Conservation (phyloP, 2,329 filamentous ascomycete species). For the Hymenoscyphus albidus region DNA sequence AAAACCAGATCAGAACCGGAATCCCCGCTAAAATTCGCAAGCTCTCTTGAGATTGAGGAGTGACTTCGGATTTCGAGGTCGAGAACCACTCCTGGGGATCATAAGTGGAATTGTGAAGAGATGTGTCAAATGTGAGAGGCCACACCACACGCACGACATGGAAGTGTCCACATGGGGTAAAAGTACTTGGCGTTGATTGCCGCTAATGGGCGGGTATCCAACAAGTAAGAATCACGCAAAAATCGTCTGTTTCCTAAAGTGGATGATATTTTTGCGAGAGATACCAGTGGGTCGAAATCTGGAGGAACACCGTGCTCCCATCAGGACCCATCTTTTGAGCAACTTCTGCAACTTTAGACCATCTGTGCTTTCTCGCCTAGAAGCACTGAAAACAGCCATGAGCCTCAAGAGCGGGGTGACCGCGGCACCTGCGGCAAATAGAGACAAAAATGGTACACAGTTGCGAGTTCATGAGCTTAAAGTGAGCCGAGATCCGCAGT, state of each 20-base stretch:
- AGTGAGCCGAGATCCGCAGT: slow-evolving; percentile 1
- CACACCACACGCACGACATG: background rate
- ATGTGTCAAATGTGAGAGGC: background rate
- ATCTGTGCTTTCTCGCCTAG: background rate
- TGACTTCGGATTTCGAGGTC: background rate
- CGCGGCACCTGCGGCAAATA: background rate
- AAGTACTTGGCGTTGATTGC: background rate
- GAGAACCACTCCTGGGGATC: background rate
- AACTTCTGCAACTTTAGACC: too few species aligned
- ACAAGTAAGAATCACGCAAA: background rate
- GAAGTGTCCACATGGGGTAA: background rate
- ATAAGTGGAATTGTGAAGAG: background rate
- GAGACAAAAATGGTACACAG: background rate
- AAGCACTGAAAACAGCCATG: background rate
- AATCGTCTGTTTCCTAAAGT: background rate
- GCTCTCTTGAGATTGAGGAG: background rate
- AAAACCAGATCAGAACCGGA: background rate
- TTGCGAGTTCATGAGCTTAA: background rate
- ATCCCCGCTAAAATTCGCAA: background rate
- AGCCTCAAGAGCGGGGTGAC: background rate
- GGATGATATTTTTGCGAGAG: background rate
- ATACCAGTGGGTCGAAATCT: background rate
- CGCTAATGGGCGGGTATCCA: background rate
- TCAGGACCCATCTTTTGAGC: background rate
- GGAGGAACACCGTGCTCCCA: background rate